Conservation (phyloP, 2,329 filamentous ascomycete genomes). For the Dendrostoma leiphaemia region DNA sequence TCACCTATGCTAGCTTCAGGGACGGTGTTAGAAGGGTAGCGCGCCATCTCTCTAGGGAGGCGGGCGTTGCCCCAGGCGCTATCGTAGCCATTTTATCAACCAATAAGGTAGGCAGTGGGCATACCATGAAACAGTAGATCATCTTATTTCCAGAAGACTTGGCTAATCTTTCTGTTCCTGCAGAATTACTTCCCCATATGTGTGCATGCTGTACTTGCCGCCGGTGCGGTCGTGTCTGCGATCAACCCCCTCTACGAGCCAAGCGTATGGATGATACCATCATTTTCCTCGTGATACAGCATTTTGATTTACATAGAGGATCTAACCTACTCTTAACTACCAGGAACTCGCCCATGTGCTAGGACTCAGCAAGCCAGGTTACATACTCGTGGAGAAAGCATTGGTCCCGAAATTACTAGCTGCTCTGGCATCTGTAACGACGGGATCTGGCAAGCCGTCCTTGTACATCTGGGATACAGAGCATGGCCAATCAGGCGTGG, state of each 20-base stretch:
- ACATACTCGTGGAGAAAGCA: constrained; percentile 11
- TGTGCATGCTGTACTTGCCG: constrained; percentile 12
- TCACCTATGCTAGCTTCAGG: constrained; percentile 13
- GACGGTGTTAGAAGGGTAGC: constrained; percentile 9
- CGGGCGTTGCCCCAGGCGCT: neutral
- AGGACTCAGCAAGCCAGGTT: constrained; percentile 2
- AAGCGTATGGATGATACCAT: neutral
- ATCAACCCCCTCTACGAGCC: constrained; percentile 13
- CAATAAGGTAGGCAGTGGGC: constrained; percentile 5
- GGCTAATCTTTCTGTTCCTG: too few species aligned
- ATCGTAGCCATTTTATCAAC: constrained; percentile 14
- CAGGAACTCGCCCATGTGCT: constrained; percentile 11
- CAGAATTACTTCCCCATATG: constrained; percentile 14
- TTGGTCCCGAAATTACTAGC: neutral
- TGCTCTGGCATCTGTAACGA: neutral
- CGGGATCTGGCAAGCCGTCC: neutral
- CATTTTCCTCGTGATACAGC: neutral
- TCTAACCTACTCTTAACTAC: neutral
- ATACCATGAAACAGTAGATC: too few species aligned
- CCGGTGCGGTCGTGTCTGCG: constrained; percentile 9
- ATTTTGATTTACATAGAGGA: neutral
- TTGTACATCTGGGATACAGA: neutral
- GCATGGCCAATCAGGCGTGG: neutral
- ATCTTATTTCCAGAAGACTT: neutral
- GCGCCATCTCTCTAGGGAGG: constrained; percentile 1